Conservation (phyloP, 2,329 filamentous ascomycete genomes). For the Aspergillus nomiae region DNA sequence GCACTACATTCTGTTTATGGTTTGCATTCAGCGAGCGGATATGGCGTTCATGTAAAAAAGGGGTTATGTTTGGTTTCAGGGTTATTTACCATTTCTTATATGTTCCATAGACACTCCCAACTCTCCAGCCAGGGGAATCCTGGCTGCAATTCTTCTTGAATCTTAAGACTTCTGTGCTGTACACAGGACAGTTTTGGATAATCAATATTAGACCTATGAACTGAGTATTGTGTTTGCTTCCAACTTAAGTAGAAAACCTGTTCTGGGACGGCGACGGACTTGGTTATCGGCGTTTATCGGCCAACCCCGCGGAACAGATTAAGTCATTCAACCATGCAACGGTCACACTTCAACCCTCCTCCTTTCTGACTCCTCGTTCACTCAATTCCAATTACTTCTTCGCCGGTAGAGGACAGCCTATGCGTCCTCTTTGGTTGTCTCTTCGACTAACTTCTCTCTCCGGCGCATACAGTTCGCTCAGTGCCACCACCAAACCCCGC, state of each 20-base stretch:
- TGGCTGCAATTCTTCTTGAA: not conserved
- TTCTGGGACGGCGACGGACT: not conserved
- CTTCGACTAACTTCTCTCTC: not conserved
- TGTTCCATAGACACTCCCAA: conserved; percentile 14
- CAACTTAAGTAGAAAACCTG: not conserved
- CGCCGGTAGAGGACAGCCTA: not conserved
- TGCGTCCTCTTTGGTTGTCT: conserved; percentile 2
- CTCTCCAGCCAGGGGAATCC: conserved; percentile 4
- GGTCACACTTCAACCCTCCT: not conserved
- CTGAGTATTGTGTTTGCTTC: not conserved
- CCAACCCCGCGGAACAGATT: not conserved
- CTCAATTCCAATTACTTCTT: not conserved
- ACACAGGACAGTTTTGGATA: not conserved
- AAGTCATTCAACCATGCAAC: conserved; percentile 1
- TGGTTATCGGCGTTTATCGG: not conserved
- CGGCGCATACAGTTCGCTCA: not conserved
- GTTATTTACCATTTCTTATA: not conserved
- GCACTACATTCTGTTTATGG: conserved; percentile 8
- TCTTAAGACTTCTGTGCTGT: not conserved
- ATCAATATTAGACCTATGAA: not conserved
- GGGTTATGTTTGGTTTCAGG: not conserved
- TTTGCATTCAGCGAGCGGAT: conserved; percentile 27
- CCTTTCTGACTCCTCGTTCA: not conserved
- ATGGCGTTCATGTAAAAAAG: conserved; percentile 21
- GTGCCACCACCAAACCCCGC: not conserved